Evolutionary conservation across 768 basidiomycete species (phyloP), one percentile per base, ranked within the genome.

Genomic region (Russula virescens): DNA sequence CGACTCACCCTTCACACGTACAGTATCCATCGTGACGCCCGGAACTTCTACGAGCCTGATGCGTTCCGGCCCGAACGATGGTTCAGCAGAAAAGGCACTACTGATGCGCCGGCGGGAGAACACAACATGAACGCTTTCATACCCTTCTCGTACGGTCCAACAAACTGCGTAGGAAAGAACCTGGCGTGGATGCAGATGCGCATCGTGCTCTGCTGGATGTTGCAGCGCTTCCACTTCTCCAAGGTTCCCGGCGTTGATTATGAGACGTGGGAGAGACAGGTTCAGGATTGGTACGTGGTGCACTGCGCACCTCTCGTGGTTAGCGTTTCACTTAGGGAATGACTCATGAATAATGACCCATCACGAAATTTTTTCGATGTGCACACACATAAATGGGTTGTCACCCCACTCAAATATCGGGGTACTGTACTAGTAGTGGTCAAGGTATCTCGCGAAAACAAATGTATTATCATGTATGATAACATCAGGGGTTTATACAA

Each of bases 121-220:
- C 71, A 70, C 63, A 66, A 76, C 60, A 50, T 70, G 5, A 38
- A 66, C 5, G 77, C 76, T 26, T 79, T 78, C 63, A 71, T 77
- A 38, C 77, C 79, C 0, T 79, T 79, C 66, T 79, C 78, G 5
- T 60, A 69, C 11, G 79, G 80, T 4, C 76, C 79, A n/a, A 68
- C 73, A 9, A 76, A 70, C 40, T 80, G 79, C 50, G 75, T 73
- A 1, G 79, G 79, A 3, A 78, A 76, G 67, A 75, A 72, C 47
- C 71, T 80, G n/a, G 79, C 79, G 21, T 66, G 71, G 66, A 70
- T 72, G 68, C 76, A 79, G 66, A 73, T 79, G 72, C 68, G 76
- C 10, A 74, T 76, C 71, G 64, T 78, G 25, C 60, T 76, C 13
- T 75, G 74, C 45, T 46, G 73, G 38, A 48, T 80, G 55, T 64